phyloP scores from a whole-genome alignment of 177 flowering plant species.

The Vitis hybrid region DNA sequence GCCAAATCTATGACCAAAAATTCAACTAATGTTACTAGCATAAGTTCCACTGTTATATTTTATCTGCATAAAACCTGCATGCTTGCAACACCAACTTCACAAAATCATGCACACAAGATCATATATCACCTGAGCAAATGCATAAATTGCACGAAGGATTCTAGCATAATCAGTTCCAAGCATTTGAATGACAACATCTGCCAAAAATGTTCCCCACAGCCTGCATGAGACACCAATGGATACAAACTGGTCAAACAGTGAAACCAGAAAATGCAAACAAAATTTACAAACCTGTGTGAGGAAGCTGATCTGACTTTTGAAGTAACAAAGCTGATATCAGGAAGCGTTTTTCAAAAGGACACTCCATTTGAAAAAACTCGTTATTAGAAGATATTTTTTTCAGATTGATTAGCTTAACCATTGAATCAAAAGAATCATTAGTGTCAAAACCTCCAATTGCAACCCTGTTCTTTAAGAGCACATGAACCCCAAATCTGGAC shows the following conservation, averaged over 20 bases:
- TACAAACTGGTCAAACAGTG: neutral
- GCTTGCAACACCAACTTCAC: neutral
- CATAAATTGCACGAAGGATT: constrained; percentile 87
- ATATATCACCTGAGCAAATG: constrained; percentile 85
- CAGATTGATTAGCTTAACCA: no score
- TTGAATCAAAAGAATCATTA: no score
- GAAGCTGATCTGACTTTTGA: neutral
- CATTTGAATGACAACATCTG: constrained; percentile 95
- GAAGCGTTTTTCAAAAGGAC: neutral
- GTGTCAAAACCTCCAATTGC: no score
- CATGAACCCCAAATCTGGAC: no score
- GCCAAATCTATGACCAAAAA: constrained; percentile 1
- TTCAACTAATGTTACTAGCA: neutral
- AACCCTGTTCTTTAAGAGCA: no score
- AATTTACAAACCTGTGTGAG: neutral
- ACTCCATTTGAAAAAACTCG: neutral
- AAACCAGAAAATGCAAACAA: neutral
- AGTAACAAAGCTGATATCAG: no score
- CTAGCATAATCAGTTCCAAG: constrained; percentile 98
- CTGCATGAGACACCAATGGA: constrained; percentile 35
- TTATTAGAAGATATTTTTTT: no score
- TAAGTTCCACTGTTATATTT: no score
- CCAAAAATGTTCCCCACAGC: constrained; percentile 92
- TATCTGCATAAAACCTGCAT: neutral
- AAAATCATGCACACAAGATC: neutral